These are phyloP conservation scores for Cylindrodendrum hubeiense DNA, from an alignment of 2,329 filamentous ascomycete genomes.

Conservation along the genomic window DNA sequence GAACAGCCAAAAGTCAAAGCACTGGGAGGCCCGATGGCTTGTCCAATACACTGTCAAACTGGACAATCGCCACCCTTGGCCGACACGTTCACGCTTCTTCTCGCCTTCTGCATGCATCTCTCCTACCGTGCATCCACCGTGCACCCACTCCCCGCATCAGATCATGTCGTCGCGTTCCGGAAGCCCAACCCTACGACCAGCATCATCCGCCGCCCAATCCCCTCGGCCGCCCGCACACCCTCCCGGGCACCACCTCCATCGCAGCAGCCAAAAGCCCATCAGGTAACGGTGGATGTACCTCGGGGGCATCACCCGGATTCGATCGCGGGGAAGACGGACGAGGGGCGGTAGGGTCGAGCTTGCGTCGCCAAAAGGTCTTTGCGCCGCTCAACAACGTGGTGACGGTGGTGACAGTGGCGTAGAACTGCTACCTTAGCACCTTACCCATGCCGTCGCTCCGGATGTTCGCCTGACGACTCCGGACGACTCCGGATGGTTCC, in stretches of 20 bases:
- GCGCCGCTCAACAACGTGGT: not conserved
- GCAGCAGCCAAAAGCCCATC: not conserved
- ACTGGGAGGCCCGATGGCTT: not conserved
- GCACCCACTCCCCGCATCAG: slow-evolving; percentile 7
- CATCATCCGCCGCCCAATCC: slow-evolving; percentile 12
- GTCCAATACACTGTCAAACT: too few relatives aligned
- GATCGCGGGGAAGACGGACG: slow-evolving; percentile 16
- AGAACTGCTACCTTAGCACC: not conserved
- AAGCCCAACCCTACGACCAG: slow-evolving; percentile 6
- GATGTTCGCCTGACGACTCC: not conserved
- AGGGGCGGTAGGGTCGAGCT: not conserved
- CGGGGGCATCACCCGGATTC: slow-evolving; percentile 8
- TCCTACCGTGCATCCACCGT: not conserved
- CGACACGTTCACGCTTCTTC: not conserved
- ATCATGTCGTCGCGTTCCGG: slow-evolving; percentile 16
- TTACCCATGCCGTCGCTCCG: slow-evolving; percentile 12
- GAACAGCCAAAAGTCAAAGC: not conserved
- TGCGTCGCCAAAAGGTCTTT: slow-evolving; percentile 1
- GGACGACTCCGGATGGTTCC: not conserved
- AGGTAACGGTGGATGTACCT: not conserved
- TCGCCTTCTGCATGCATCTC: not conserved
- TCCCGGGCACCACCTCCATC: slow-evolving; percentile 2
- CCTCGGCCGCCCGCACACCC: slow-evolving; percentile 13
- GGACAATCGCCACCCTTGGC: too few relatives aligned
- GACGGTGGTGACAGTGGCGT: not conserved